Percentiles rank a stretch among this genome's conserved stretches.
phyloP scores from a whole-genome alignment of 176 grass and related monocot genomes.

The Raddia guianensis region DNA sequence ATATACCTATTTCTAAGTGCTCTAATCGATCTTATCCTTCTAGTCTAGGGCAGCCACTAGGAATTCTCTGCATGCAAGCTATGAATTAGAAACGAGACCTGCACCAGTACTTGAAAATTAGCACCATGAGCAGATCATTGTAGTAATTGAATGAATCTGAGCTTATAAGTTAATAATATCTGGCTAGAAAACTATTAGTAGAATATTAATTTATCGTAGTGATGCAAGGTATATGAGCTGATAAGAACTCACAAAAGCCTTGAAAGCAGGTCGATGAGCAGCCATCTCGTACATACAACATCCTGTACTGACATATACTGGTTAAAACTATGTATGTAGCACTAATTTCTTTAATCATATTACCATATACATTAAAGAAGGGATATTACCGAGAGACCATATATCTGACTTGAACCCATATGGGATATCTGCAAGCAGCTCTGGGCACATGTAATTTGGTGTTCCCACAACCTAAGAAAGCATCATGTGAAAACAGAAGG shows the following conservation, averaged over 20 bases:
- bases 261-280: conserved; percentile 95
- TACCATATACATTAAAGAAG: conserved; percentile 13
- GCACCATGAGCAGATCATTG: conserved; percentile 17
- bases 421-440: conserved; percentile 96
- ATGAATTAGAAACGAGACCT: conserved; percentile 21
- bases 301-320: conserved; percentile 52
- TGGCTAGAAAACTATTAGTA: conserved; percentile 4
- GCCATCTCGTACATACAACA: conserved; percentile 99
- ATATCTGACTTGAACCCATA: conserved; percentile 99
- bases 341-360: conserved; percentile 24
- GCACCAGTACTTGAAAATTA: conserved; percentile 8
- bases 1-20: conserved; percentile 1
- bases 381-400: conserved; percentile 90
- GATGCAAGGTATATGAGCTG: conserved; percentile 7
- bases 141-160: not conserved
- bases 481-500: conserved; percentile 28
- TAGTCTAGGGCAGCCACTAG: not conserved
- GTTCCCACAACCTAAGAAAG: conserved; percentile 89
- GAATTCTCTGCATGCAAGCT: conserved; percentile 7
- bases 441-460: conserved; percentile 99
- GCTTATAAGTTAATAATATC: conserved; percentile 8
- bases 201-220: not conserved
- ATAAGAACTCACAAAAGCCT: conserved; percentile 92
- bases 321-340: conserved; percentile 24
- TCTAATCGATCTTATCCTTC: conserved; percentile 20